Evolutionary conservation across 1,139 yeast species (phyloP), one percentile per base, ranked within the genome.

Genomic region (Meyerozyma smithsonii): DNA sequence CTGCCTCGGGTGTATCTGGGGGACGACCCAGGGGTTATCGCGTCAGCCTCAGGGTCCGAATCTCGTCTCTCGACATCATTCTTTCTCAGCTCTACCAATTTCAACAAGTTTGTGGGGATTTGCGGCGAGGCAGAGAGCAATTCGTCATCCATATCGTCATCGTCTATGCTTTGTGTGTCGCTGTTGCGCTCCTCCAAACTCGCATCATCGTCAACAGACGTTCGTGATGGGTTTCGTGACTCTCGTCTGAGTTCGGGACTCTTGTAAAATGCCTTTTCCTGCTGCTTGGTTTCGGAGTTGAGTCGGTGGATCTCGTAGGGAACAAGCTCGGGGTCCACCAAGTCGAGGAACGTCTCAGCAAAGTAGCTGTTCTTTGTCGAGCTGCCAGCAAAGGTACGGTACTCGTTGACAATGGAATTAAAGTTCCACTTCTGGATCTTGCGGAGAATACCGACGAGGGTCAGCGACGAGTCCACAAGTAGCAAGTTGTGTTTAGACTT

Each of bases 401-500:
- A 92, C 58, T 92, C 97, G 48, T 84, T 84, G 23, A 89, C 76
- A 8, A 90, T 80, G 18, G 94, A 81, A 28, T 89, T 81, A 55
- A 85, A 84, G 49, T 81, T 83, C 97, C 97, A 90, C 59, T 84
- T 84, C 59, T 87, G 95, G 28, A 89, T 70, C 56, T 84, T 82
- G 40, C 98, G 67, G 25, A 92, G 62, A 2, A 89, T 69, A 1
- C 97, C 96, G 5, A 88, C 77, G 21, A 90, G 71, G 3, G 94
- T 79, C 42, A 86, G 83, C 2, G 92, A 81, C 39, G 85, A 77
- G 55, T 92, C 97, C 23, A 92, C 80, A 12, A 92, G 61, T 32
- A 92, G 63, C 8, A 85, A 59, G 40, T 89, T 89, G 54, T 84
- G 81, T 49, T 81, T 79, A 15, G 77, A 60, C 40, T 67, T 71